Evolutionary conservation across 1,284 basidiomycete genomes (phyloP), one percentile per base, ranked within the genome.

Genomic region (Ganoderma sinense): DNA sequence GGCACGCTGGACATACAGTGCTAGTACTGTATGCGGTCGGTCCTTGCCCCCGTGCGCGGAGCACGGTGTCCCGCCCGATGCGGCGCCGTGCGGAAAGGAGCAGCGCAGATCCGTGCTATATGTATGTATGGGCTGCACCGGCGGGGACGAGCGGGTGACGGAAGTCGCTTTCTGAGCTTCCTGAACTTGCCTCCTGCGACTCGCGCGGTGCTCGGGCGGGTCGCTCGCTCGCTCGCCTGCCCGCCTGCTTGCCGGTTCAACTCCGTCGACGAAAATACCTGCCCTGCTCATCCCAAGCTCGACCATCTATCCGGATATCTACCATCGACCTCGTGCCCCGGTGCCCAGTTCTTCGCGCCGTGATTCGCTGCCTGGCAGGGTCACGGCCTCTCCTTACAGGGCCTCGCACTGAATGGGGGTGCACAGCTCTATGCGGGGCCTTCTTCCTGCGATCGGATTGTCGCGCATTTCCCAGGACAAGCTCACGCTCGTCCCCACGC

Each of bases 291-390:
- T n/a, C n/a, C n/a, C n/a, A n/a, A n/a, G n/a, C n/a, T n/a, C n/a
- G n/a, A n/a, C 41, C 41, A 41, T 14, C 41, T 14, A 18, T 16
- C 14, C 18, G 41, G 41, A 41, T 16, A 6, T 16, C 14, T 18
- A 3, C 41, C 41, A 16, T 0, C 41, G 14, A 16, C 23, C 48
- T 26, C 48, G 13, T 26, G 13, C 23, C 48, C 48, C 48, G 29
- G 20, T 31, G 55, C 55, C 4, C 55, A 56, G 18, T 29, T 33
- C 31, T 33, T 20, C 16, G 31, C 11, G 55, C 10, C 55, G 55
- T 20, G 31, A 56, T 55, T 48, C 62, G 68, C 64, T 60, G 68
- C 59, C 36, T 36, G 36, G 33, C 33, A 33, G 33, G 33, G 33
- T 33, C 33, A 33, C 33, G 33, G 33, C 33, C 68, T 48, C 45